phyloP scores from a whole-genome alignment of 1,284 basidiomycete genomes.

The Microbotryum lychnidis-dioicae region DNA sequence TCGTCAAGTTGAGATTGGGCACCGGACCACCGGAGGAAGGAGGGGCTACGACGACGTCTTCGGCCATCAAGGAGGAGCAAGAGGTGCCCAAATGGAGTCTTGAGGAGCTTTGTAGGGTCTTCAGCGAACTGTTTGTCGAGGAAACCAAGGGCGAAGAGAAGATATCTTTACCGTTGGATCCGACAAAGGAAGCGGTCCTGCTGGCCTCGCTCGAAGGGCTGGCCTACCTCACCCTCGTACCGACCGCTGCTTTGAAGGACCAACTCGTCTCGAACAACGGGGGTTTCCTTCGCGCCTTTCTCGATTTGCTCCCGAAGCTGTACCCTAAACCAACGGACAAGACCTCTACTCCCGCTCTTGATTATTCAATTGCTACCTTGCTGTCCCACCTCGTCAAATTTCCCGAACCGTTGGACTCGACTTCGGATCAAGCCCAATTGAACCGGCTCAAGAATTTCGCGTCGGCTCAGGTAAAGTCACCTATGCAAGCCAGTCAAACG shows the following conservation, averaged over 20 bases:
- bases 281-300: constrained; percentile 54
- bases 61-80: constrained; percentile 25
- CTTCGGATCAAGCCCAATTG: constrained; percentile 53
- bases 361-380: constrained; percentile 68
- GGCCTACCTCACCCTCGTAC: constrained; percentile 64
- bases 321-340: constrained; percentile 37
- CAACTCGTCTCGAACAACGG: constrained; percentile 53
- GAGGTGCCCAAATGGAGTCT: constrained; percentile 30
- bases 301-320: constrained; percentile 42
- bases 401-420: constrained; percentile 56
- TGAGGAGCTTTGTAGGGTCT: constrained; percentile 49
- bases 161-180: constrained; percentile 22
- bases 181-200: constrained; percentile 48
- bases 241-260: constrained; percentile 49
- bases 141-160: constrained; percentile 19
- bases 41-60: constrained; percentile 33
- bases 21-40: constrained; percentile 46
- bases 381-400: constrained; percentile 64
- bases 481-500: constrained; percentile 23
- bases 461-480: constrained; percentile 28
- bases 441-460: constrained; percentile 24
- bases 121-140: constrained; percentile 53
- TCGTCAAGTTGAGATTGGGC: constrained; percentile 66
- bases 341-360: constrained; percentile 44
- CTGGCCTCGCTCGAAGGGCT: constrained; percentile 57